These are phyloP conservation scores for Fusarium heterosporum DNA, from an alignment of 2,329 filamentous ascomycete species.

Conservation along the genomic window DNA sequence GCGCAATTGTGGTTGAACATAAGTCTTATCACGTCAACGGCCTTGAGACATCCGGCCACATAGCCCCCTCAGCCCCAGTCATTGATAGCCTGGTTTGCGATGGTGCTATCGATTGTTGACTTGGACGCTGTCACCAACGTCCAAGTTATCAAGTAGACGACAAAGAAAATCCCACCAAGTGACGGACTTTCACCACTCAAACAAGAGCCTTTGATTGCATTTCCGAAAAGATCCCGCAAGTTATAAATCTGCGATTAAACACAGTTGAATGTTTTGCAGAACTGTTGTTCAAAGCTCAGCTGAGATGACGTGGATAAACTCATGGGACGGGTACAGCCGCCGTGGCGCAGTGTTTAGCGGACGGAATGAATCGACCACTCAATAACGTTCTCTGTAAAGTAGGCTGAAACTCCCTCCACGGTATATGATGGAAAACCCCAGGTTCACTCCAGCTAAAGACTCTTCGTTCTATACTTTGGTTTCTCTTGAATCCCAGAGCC, in stretches of 20 bases:
- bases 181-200: neutral
- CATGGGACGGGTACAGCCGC: slow-evolving; percentile 28
- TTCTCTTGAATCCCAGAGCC: neutral
- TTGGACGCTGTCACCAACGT: neutral
- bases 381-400: neutral
- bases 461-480: slow-evolving; percentile 3
- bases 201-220: neutral
- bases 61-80: neutral
- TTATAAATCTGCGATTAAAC: neutral
- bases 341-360: slow-evolving; percentile 24
- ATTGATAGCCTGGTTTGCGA: neutral
- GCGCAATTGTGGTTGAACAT: neutral
- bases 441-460: neutral
- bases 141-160: neutral
- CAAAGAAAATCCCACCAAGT: neutral
- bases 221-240: neutral
- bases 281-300: slow-evolving; percentile 8
- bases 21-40: neutral
- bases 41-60: neutral
- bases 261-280: neutral
- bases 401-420: slow-evolving; percentile 15
- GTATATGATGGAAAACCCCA: neutral
- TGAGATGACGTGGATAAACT: slow-evolving; percentile 19
- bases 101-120: neutral
- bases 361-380: slow-evolving; percentile 1